phyloP scores from a whole-genome alignment of 345 rosid genomes.

The Citropsis articulata region DNA sequence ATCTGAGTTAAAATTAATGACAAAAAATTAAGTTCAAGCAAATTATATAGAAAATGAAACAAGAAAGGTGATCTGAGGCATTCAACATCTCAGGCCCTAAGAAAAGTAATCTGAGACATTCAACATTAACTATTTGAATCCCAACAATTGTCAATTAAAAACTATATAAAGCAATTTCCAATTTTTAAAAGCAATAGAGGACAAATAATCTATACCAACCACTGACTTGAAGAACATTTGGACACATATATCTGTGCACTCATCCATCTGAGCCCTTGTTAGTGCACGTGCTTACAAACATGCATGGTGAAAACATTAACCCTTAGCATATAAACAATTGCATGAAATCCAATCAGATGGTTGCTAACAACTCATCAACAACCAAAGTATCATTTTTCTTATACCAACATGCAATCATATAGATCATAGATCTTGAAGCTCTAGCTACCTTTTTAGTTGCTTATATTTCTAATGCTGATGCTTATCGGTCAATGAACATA shows the following conservation, averaged over 20 bases:
- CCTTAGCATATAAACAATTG: background rate
- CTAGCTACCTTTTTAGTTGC: too few relatives aligned
- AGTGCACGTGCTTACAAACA: background rate
- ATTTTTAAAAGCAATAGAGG: background rate
- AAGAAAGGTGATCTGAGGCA: background rate
- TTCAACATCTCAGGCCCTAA: background rate
- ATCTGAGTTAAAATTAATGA: background rate
- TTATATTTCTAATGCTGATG: too few relatives aligned
- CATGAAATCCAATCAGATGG: background rate
- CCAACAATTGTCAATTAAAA: background rate
- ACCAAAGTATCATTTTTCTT: too few relatives aligned
- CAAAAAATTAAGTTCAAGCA: too few relatives aligned
- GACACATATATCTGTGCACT: background rate
- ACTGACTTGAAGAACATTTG: background rate
- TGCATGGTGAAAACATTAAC: background rate
- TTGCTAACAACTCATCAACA: background rate
- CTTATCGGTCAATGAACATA: background rate
- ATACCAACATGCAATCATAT: too few relatives aligned
- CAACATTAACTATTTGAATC: too few relatives aligned
- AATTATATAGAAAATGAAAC: background rate
- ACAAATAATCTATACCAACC: background rate
- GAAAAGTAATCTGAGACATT: too few relatives aligned
- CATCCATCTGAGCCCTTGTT: too few relatives aligned
- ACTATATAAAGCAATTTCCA: background rate
- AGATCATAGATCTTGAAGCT: too few relatives aligned